phyloP scores from a whole-genome alignment of 768 basidiomycete genomes.

The Asterophora parasitica region DNA sequence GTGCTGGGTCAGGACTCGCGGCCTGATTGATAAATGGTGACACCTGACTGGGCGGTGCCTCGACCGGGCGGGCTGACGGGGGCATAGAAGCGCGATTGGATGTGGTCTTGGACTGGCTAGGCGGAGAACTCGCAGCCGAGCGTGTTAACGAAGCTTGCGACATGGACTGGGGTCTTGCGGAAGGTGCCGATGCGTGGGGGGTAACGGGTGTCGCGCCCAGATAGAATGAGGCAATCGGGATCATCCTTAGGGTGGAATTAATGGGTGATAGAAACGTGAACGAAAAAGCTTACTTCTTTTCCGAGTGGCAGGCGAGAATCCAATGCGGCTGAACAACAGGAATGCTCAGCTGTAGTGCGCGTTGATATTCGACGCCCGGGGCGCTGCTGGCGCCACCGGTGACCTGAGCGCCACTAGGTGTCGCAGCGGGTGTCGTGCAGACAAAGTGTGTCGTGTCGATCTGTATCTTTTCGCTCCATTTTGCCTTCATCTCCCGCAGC shows the following conservation, averaged over 20 bases:
- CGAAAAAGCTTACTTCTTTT: conserved; percentile 61
- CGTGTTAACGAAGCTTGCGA: conserved; percentile 58
- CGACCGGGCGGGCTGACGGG: conserved; percentile 40
- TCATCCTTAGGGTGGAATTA: conserved; percentile 53
- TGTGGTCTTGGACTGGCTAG: conserved; percentile 28
- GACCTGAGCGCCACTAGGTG: conserved; percentile 51
- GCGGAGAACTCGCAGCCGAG: conserved; percentile 33
- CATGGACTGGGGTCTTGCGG: conserved; percentile 68
- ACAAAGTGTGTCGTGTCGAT: conserved; percentile 99
- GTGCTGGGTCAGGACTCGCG: conserved; percentile 21
- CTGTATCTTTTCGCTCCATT: conserved; percentile 89
- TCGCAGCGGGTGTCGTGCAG: conserved; percentile 82
- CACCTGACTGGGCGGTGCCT: conserved; percentile 36
- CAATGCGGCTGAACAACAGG: conserved; percentile 95
- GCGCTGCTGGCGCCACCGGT: conserved; percentile 48
- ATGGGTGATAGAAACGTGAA: background rate
- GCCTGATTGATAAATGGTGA: conserved; percentile 39
- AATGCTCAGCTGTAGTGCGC: conserved; percentile 90
- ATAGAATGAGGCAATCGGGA: conserved; percentile 79
- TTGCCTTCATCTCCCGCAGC: conserved; percentile 79
- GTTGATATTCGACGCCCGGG: conserved; percentile 87
- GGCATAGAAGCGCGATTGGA: conserved; percentile 69
- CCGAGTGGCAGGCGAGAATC: conserved; percentile 84
- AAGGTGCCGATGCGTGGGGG: conserved; percentile 35
- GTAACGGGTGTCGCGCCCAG: conserved; percentile 61